These are phyloP conservation scores for Penicillium sp. DNA, from an alignment of 2,329 filamentous ascomycete genomes.

Conservation along the genomic window DNA sequence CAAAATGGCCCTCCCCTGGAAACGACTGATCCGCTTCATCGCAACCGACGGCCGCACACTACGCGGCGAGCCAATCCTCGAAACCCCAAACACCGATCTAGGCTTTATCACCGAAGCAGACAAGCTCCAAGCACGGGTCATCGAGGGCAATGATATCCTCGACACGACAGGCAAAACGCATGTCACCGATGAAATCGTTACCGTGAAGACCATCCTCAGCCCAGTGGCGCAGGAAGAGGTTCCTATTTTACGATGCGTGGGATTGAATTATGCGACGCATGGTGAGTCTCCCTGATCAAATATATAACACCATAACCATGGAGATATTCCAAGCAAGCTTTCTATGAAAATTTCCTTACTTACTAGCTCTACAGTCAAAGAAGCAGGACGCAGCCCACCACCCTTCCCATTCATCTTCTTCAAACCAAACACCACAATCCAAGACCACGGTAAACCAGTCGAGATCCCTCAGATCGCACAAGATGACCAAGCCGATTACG, in stretches of 20 bases:
- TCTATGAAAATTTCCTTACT: too few relatives aligned
- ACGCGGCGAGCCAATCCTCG: slow-evolving; percentile 56
- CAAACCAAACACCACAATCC: slow-evolving; percentile 67
- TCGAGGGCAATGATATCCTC: slow-evolving; percentile 56
- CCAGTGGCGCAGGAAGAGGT: slow-evolving; percentile 57
- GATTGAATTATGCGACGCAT: slow-evolving; percentile 64
- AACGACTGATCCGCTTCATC: slow-evolving; percentile 60
- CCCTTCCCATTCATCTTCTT: slow-evolving; percentile 71
- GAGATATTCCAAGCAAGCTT: too few relatives aligned
- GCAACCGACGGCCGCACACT: slow-evolving; percentile 56
- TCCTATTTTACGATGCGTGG: slow-evolving; percentile 62
- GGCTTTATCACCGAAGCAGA: slow-evolving; percentile 54
- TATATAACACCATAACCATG: too few relatives aligned
- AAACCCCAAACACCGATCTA: slow-evolving; percentile 48
- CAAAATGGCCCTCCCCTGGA: slow-evolving; percentile 47
- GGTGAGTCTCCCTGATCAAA: slow-evolving; percentile 47
- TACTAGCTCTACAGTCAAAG: slow-evolving; percentile 55
- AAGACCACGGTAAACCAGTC: slow-evolving; percentile 64
- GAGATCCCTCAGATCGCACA: slow-evolving; percentile 67
- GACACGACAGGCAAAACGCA: slow-evolving; percentile 51
- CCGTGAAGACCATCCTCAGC: slow-evolving; percentile 58
- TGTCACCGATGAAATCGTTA: slow-evolving; percentile 59
- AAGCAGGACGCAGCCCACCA: slow-evolving; percentile 56
- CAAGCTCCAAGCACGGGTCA: slow-evolving; percentile 56
- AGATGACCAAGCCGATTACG: slow-evolving; percentile 68